Evolutionary conservation across 805 yeast genomes (phyloP).

Genomic region (Saturnispora silvae): DNA sequence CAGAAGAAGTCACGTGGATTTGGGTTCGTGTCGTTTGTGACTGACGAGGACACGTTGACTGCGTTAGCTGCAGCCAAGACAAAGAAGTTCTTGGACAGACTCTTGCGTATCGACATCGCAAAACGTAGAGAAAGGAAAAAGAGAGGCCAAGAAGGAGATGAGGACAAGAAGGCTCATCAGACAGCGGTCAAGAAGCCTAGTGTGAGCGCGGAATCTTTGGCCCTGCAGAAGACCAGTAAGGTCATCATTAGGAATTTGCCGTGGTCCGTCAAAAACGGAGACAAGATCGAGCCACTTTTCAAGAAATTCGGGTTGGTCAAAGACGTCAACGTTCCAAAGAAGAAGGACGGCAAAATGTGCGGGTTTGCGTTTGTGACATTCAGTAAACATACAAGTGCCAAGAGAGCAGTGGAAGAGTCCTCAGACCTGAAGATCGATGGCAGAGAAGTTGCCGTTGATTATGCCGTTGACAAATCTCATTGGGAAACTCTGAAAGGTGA

Average conservation of each 20-base stretch:
- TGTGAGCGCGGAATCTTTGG: constrained; percentile 14
- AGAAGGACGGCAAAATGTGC: constrained; percentile 76
- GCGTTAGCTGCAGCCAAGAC: constrained; percentile 65
- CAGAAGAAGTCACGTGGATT: constrained; percentile 80
- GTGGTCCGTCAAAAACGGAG: constrained; percentile 83
- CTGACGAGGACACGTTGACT: constrained; percentile 70
- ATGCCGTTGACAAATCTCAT: constrained; percentile 77
- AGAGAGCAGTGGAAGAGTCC: constrained; percentile 64
- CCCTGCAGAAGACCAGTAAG: constrained; percentile 56
- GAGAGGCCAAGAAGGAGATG: constrained; percentile 12
- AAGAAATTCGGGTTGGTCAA: constrained; percentile 73
- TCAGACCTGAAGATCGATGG: constrained; percentile 75
- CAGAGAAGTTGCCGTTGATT: constrained; percentile 87
- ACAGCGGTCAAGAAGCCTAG: constrained; percentile 19
- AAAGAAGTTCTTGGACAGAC: constrained; percentile 51
- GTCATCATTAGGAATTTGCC: constrained; percentile 87
- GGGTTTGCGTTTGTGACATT: constrained; percentile 94
- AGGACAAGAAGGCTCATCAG: too few relatives aligned
- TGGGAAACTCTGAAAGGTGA: constrained; percentile 57
- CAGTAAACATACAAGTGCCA: constrained; percentile 71
- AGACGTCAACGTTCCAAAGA: constrained; percentile 83
- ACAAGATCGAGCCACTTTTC: constrained; percentile 59
- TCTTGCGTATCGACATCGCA: constrained; percentile 76
- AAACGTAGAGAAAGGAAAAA: constrained; percentile 77
- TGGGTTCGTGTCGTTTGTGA: constrained; percentile 86